These are phyloP conservation scores for Thielaviopsis populi DNA, from an alignment of 2,329 filamentous ascomycete species.

Conservation along the genomic window DNA sequence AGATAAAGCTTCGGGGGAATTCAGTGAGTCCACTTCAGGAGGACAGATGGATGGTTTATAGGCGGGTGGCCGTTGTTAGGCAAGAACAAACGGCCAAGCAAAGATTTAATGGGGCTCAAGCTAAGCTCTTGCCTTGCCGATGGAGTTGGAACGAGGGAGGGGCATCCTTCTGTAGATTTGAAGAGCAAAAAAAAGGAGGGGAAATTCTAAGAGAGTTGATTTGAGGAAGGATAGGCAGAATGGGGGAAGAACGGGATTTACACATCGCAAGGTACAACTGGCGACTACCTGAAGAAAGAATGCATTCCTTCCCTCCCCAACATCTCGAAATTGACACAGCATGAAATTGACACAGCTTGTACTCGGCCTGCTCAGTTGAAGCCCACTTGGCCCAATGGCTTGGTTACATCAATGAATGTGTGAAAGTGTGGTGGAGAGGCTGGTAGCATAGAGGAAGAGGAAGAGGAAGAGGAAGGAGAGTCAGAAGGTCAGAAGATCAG, in stretches of 20 bases:
- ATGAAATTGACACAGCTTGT: not conserved
- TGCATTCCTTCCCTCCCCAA: no score
- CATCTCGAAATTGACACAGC: not conserved
- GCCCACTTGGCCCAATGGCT: not conserved
- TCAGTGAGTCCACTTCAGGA: not conserved
- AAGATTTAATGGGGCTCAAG: slow-evolving; percentile 5
- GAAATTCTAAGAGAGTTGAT: not conserved
- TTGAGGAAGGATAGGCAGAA: not conserved
- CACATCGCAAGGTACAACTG: not conserved
- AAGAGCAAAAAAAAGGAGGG: not conserved
- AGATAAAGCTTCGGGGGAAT: not conserved
- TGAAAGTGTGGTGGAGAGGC: not conserved
- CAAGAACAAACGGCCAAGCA: not conserved
- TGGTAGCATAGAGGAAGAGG: not conserved
- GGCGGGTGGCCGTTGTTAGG: not conserved
- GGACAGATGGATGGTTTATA: slow-evolving; percentile 2
- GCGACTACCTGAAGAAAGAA: not conserved
- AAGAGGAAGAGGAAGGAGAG: no score
- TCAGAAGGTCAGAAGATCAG: not conserved
- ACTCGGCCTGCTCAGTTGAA: not conserved
- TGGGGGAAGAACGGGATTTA: not conserved
- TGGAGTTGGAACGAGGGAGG: slow-evolving; percentile 1
- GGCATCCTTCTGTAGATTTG: not conserved
- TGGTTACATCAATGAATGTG: not conserved
- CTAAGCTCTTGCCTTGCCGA: not conserved